Base-by-base conservation (phyloP, 2,329 filamentous ascomycete genomes). In the Diaporthe helianthi region DNA sequence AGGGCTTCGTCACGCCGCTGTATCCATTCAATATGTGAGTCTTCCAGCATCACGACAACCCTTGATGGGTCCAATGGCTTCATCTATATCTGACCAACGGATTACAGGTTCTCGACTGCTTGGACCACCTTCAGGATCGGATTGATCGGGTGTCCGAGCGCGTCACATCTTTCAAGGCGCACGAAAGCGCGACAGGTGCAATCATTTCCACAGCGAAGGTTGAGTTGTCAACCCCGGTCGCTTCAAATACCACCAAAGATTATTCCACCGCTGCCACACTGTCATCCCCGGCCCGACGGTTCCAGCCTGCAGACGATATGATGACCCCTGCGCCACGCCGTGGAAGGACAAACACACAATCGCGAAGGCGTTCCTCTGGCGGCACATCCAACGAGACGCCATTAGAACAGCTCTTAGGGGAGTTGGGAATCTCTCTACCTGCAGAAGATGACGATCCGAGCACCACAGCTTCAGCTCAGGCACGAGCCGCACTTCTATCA, bases 21-120 rank as follows among this genome's bases (percentile, higher is more conserved):
- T 80, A 6, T 85, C 86, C 2, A 73, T 87, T 1, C 76, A 80
- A 74, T 89, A 89, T 72, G 86, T 88, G 76, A 41, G 84, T 78
- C 4, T 22, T 17, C 52, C 7, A 8, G 1, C 26, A 10, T 36
- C 17, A 12, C 2, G 13, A 1, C 53, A 17, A 24, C 33, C 54
- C 12, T 65, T 72, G 7, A 24, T 6, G 4, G 22, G 3, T 29
- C 4, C 9, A n/a, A 19, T 17, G 10, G 13, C 9, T 7, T 7
- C 9, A 22, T 17, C 19, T 9, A 38, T 15, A 2, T 22, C 24
- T 31, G 31, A 38, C 78, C 80, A 51, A 80, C 72, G 3, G 0
- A 19, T 0, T 7, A 0, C 54, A 88, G 86, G 83, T 88, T 24
- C 79, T 84, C 44, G 80, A 84, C 24, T 88, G 86, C 70, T 78